Evolutionary conservation across 1,284 basidiomycete genomes (phyloP).

Genomic region (Wallemia ichthyophaga): DNA sequence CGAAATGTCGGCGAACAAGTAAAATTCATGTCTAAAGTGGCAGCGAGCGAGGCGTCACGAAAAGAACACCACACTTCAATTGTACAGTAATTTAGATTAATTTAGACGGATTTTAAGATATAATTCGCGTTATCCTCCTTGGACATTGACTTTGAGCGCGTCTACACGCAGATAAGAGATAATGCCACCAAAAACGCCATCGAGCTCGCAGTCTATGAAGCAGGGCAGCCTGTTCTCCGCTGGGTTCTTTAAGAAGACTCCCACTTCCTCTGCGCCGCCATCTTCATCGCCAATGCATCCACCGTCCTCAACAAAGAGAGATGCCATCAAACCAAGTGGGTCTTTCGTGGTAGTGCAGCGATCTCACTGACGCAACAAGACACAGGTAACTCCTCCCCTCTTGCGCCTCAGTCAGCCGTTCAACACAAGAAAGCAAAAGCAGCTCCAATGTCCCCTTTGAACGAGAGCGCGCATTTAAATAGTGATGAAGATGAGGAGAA

Average conservation of each 20-base stretch:
- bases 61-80: neutral
- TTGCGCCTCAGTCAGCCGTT: neutral
- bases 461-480: neutral
- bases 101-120: neutral
- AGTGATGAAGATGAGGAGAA: neutral
- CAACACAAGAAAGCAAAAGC: neutral
- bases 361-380: neutral
- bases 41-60: slow-evolving; percentile 17
- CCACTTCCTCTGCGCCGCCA: neutral
- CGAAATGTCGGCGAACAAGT: slow-evolving; percentile 54
- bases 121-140: neutral
- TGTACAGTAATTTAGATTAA: neutral
- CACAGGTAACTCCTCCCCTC: neutral
- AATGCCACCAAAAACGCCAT: neutral
- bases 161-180: neutral
- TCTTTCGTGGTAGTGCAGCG: neutral
- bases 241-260: neutral
- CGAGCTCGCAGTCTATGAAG: neutral
- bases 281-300: neutral
- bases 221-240: neutral
- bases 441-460: neutral
- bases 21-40: slow-evolving; percentile 39
- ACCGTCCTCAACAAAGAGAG: neutral
- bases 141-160: neutral
- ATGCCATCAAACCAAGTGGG: neutral